Conservation (phyloP, 495 filamentous ascomycete genomes). For the Neurospora pannonica region DNA sequence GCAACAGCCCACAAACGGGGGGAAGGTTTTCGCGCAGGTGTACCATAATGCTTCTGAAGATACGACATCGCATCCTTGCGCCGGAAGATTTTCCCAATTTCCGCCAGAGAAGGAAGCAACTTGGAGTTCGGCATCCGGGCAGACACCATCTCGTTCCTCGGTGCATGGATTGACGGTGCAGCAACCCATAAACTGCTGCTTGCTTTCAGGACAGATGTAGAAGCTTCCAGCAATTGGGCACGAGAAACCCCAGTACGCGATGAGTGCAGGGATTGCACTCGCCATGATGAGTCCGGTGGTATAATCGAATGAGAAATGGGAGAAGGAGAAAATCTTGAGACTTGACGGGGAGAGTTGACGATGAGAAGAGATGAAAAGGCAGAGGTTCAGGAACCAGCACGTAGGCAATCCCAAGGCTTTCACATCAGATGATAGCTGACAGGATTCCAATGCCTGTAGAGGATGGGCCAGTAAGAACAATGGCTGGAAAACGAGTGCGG, state of each 20-base stretch:
- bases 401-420: background rate
- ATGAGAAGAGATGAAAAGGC: background rate
- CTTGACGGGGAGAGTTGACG: background rate
- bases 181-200: constrained; percentile 25
- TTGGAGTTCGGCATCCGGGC: constrained; percentile 12
- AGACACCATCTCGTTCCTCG: constrained; percentile 12
- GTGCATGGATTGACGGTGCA: constrained; percentile 24
- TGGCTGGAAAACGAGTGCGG: background rate
- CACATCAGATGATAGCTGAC: background rate
- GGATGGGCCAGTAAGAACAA: background rate
- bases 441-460: background rate
- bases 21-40: constrained; percentile 14
- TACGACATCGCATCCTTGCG: constrained; percentile 9
- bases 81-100: constrained; percentile 9
- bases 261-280: background rate
- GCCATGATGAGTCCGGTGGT: background rate
- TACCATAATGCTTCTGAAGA: constrained; percentile 16
- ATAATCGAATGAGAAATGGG: background rate
- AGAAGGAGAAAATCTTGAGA: background rate
- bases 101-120: constrained; percentile 14
- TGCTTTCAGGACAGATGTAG: constrained; percentile 19
- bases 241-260: constrained; percentile 8
- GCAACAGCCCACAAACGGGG: constrained; percentile 29
- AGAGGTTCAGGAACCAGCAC: background rate
- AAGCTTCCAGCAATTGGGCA: constrained; percentile 22